Conservation (phyloP, 495 filamentous ascomycete species). For the Xylaria longipes region DNA sequence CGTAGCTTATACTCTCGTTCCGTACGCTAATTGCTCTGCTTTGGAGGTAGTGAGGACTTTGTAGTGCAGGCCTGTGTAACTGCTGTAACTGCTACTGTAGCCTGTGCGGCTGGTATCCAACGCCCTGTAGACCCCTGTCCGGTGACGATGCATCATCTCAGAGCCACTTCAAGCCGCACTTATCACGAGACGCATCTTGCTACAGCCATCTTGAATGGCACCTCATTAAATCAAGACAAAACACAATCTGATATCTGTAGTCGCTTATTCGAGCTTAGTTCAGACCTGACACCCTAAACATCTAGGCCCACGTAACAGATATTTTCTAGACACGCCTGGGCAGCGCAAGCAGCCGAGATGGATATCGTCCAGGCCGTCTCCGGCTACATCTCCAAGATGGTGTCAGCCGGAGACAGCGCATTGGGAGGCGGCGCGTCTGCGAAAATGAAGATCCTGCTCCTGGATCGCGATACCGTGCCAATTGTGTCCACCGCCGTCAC, state of each 20-base stretch:
- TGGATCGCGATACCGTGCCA: conserved; percentile 93
- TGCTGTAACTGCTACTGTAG: neutral
- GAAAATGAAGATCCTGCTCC: conserved; percentile 98
- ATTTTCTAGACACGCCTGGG: neutral
- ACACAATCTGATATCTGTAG: neutral
- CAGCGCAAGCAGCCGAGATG: conserved; percentile 60
- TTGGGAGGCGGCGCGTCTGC: conserved; percentile 72
- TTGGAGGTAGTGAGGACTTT: conserved; percentile 11
- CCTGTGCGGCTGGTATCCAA: neutral
- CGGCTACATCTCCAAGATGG: conserved; percentile 97
- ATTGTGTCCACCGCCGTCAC: conserved; percentile 95
- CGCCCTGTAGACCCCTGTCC: conserved; percentile 25
- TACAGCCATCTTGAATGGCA: neutral
- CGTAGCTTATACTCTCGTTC: conserved; percentile 25
- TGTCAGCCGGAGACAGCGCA: conserved; percentile 80
- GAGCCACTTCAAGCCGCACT: conserved; percentile 20
- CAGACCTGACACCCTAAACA: neutral
- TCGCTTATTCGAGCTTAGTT: neutral
- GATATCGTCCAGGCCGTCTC: conserved; percentile 91
- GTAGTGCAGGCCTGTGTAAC: conserved; percentile 22
- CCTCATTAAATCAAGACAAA: conserved; percentile 15
- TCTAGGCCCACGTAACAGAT: neutral
- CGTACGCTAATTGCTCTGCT: neutral
- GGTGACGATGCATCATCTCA: conserved; percentile 33
- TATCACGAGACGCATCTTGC: conserved; percentile 15